Evolutionary conservation across 2,329 filamentous ascomycete genomes (phyloP).

Genomic region (Epichloe gansuensis): DNA sequence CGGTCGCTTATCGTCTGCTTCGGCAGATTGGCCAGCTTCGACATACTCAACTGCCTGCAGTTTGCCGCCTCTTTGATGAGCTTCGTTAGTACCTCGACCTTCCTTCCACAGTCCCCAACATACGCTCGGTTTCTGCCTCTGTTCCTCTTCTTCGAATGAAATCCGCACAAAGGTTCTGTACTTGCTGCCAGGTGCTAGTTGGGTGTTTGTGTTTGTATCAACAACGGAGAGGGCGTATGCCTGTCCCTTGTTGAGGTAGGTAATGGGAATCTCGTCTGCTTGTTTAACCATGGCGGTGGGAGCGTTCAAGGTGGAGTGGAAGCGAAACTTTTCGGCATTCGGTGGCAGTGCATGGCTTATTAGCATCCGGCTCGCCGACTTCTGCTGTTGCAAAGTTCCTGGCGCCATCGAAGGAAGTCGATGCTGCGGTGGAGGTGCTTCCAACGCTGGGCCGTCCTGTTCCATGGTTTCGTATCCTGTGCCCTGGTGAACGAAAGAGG

Average conservation of each 20-base stretch:
- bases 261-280: conserved; percentile 84
- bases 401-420: conserved; percentile 42
- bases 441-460: conserved; percentile 57
- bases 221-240: conserved; percentile 78
- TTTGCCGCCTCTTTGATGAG: conserved; percentile 83
- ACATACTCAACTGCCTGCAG: conserved; percentile 93
- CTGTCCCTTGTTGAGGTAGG: conserved; percentile 95
- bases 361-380: conserved; percentile 32
- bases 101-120: conserved; percentile 94
- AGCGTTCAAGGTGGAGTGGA: conserved; percentile 78
- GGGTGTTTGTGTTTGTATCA: conserved; percentile 56
- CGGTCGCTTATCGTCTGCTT: conserved; percentile 52
- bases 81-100: conserved; percentile 87
- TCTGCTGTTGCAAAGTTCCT: conserved; percentile 24
- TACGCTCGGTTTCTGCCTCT: conserved; percentile 65
- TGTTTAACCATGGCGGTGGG: conserved; percentile 94
- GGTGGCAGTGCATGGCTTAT: conserved; percentile 35
- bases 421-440: conserved; percentile 37
- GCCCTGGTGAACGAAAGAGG: conserved; percentile 69
- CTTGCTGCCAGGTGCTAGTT: conserved; percentile 46
- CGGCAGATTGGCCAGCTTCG: conserved; percentile 46
- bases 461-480: conserved; percentile 70
- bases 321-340: conserved; percentile 66
- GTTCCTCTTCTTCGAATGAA: conserved; percentile 93
- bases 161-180: conserved; percentile 91